These are phyloP conservation scores for Zalaria obscura DNA, from an alignment of 2,329 filamentous ascomycete species.

Conservation along the genomic window DNA sequence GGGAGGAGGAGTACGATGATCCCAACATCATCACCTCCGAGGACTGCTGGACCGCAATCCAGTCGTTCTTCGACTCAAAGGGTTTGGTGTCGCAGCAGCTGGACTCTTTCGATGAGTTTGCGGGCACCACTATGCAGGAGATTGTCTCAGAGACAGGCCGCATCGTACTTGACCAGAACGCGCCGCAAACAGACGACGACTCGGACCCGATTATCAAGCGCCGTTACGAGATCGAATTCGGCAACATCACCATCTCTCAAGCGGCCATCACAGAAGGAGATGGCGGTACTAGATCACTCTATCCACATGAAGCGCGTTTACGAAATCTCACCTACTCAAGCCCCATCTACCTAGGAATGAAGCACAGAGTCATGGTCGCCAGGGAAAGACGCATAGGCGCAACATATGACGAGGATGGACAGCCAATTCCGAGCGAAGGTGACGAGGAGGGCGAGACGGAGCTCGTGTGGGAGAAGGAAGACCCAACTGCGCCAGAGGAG, in stretches of 20 bases:
- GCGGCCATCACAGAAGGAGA: conserved; percentile 90
- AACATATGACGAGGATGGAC: conserved; percentile 52
- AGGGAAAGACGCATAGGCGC: conserved; percentile 57
- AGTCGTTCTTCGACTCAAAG: conserved; percentile 90
- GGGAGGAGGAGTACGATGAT: conserved; percentile 11
- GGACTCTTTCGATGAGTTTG: conserved; percentile 97
- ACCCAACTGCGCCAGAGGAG: conserved; percentile 23
- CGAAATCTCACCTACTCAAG: conserved; percentile 93
- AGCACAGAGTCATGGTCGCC: conserved; percentile 70
- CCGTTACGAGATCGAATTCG: conserved; percentile 91
- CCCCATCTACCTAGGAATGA: conserved; percentile 79
- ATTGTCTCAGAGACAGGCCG: conserved; percentile 84
- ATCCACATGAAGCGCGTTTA: conserved; percentile 88
- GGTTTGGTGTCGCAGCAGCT: conserved; percentile 94
- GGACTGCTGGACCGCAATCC: conserved; percentile 97
- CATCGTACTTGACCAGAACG: conserved; percentile 86
- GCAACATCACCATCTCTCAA: conserved; percentile 73
- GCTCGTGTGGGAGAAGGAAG: conserved; percentile 31
- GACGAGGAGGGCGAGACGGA: conserved; percentile 29
- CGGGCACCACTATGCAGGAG: conserved; percentile 84
- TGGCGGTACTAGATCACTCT: conserved; percentile 69
- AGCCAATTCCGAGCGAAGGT: conserved; percentile 29
- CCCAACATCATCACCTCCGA: conserved; percentile 62
- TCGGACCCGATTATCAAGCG: conserved; percentile 61
- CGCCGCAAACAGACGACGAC: conserved; percentile 61